Base-by-base conservation (phyloP, 345 rosid species). In the Conringia planisiliqua region DNA sequence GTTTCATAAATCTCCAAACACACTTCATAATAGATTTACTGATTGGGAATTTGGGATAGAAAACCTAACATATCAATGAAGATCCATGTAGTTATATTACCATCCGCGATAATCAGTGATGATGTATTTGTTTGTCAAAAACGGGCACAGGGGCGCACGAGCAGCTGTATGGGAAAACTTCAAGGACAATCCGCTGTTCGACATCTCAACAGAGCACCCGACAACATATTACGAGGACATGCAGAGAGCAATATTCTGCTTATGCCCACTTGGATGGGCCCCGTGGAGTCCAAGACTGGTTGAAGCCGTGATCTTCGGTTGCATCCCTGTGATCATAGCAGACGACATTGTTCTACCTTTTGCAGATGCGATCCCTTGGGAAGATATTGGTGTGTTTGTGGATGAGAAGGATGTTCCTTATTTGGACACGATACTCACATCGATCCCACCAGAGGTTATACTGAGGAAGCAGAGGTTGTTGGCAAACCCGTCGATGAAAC, bases 131-230 rank as follows among this genome's bases (percentile, higher is more conserved):
- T 55, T 62, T 73, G 44, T 56, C 70, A 20, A 69, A 52, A 71
- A 55, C 3, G 48, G 68, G 36, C 68, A 42, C 89, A 92, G 99
- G 70, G 99, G 98, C 4, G 99, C 99, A 27, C 70, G 99, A 70
- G 99, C 99, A 29, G 98, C 99, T 11, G 99, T 95, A 20, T 95
- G 99, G 99, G 99, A 95, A 83, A 95, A 92, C 82, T 95, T 92
- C 79, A 95, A 95, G 82, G 91, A 95, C 80, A 95, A 95, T 71
- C 94, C 94, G 4, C 85, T 95, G 1, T 95, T 95, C 16, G 99
- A 95, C 88, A 92, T 95, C 62, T 95, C 99, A 14, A 90, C 99
- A 10, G 97, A 95, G 71, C 99, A 95, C 80, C 99, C 99, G 22
- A 84, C 90, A 5, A 95, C 97, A 12, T 95, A 95, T 74, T 92